Evolutionary conservation across 805 yeast genomes (phyloP).

Genomic region (Starmerella scarabaei): DNA sequence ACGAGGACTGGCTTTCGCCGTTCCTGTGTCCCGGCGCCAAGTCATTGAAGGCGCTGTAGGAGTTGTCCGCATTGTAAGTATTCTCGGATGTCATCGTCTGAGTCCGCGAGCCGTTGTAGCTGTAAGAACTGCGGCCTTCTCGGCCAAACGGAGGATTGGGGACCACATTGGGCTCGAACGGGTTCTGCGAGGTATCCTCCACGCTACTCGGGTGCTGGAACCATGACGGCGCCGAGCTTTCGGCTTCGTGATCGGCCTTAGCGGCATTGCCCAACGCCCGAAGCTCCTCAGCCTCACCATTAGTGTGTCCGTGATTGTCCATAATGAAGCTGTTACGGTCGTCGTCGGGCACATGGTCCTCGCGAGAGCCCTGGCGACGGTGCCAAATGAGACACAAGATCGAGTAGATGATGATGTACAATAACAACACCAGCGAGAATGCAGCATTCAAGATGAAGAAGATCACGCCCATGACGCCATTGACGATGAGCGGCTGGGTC

Average conservation of each 20-base stretch:
- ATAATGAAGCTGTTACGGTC: conserved; percentile 72
- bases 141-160: conserved; percentile 5
- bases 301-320: conserved; percentile 15
- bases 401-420: conserved; percentile 56
- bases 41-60: conserved; percentile 3
- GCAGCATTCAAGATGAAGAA: conserved; percentile 85
- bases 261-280: conserved; percentile 73
- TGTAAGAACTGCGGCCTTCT: conserved; percentile 1
- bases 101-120: conserved; percentile 1
- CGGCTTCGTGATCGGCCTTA: conserved; percentile 49
- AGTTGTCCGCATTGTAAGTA: conserved; percentile 1
- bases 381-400: conserved; percentile 39
- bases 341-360: conserved; percentile 69
- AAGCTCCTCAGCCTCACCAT: conserved; percentile 28
- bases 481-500: conserved; percentile 64
- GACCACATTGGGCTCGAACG: conserved; percentile 15
- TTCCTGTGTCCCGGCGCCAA: conserved; percentile 3
- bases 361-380: conserved; percentile 80
- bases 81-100: conserved; percentile 5
- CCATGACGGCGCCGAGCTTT: conserved; percentile 33
- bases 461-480: conserved; percentile 82
- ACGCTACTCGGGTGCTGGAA: conserved; percentile 12
- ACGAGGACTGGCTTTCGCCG: conserved; percentile 13
- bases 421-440: conserved; percentile 58
- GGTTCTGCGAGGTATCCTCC: conserved; percentile 6